phyloP scores from a whole-genome alignment of 768 basidiomycete species.

The Lyophyllum atratum region DNA sequence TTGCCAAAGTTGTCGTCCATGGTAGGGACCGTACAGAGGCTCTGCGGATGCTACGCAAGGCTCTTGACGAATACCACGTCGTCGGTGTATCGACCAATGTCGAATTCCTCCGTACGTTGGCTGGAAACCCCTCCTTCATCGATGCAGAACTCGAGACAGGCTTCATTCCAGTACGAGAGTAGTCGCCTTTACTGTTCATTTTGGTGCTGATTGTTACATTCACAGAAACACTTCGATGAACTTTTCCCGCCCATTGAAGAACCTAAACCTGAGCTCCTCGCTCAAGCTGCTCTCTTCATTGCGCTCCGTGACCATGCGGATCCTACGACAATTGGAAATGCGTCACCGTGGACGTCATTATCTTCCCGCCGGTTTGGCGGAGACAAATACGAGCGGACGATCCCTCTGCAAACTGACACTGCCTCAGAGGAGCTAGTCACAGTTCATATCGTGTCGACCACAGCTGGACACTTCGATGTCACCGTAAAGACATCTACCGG shows the following conservation, averaged over 20 bases:
- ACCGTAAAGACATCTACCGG: slow-evolving; percentile 39
- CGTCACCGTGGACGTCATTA: slow-evolving; percentile 72
- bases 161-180: slow-evolving; percentile 70
- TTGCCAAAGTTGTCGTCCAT: slow-evolving; percentile 89
- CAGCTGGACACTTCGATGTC: slow-evolving; percentile 54
- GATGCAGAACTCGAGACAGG: slow-evolving; percentile 86
- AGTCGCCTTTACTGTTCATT: too few relatives aligned
- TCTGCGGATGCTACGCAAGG: slow-evolving; percentile 74
- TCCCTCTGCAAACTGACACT: slow-evolving; percentile 65
- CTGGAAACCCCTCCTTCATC: slow-evolving; percentile 77
- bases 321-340: slow-evolving; percentile 20
- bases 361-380: slow-evolving; percentile 79
- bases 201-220: background rate
- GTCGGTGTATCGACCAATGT: slow-evolving; percentile 92
- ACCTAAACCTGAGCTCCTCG: slow-evolving; percentile 65
- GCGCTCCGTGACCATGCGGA: slow-evolving; percentile 60
- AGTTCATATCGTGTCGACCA: slow-evolving; percentile 39
- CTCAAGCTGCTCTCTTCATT: slow-evolving; percentile 79
- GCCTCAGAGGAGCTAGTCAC: slow-evolving; percentile 39
- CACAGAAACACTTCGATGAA: slow-evolving; percentile 78
- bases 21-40: slow-evolving; percentile 85
- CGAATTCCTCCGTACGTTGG: slow-evolving; percentile 80
- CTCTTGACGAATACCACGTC: slow-evolving; percentile 86
- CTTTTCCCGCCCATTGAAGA: slow-evolving; percentile 71
- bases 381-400: slow-evolving; percentile 60